Evolutionary conservation across 1,284 basidiomycete species (phyloP), one percentile per base, ranked within the genome.

Genomic region (Athelia psychrophila): DNA sequence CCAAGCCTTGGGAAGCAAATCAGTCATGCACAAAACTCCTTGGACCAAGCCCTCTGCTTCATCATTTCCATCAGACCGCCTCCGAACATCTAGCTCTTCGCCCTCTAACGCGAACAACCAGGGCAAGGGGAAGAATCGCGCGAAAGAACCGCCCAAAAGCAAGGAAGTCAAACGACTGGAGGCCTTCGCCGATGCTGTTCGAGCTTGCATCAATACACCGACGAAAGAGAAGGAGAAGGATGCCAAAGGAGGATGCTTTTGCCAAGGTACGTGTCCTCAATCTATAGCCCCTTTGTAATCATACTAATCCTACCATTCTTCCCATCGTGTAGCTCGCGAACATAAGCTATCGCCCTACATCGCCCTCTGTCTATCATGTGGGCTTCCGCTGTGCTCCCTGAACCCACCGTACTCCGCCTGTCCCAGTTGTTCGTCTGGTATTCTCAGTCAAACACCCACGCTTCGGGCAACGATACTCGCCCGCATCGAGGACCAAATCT

Each of bases 231-330:
- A 44, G n/a, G 59, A 68, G 35, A 75, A 66, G 54, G 83, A 85
- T 63, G 74, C 80, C 0, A 77, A 76, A 35, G 80, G 80, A 2
- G 83, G 83, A 0, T 88, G 85, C 60, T 88, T 86, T 60, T 88
- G 86, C 59, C 80, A 79, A 72, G 83, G 84, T 83, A 54, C 45
- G 64, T 57, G 36, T 13, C 46, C 22, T 12, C n/a, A 18, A 38
- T 18, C 25, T 23, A 46, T 6, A 22, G 20, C 6, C 5, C 5
- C 27, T 6, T 30, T 30, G 27, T 13, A 6, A 6, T 30, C 13
- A 30, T 6, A 5, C 6, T 30, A 30, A 30, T 30, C 27, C 13
- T 13, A 30, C 27, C 27, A 30, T 6, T 13, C 27, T 24, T 48
- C 18, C 44, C 36, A 10, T 50, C 49, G 47, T 35, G 20, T 38